Evolutionary conservation across 495 filamentous ascomycete genomes (phyloP).

Genomic region (Penicillium steckii): DNA sequence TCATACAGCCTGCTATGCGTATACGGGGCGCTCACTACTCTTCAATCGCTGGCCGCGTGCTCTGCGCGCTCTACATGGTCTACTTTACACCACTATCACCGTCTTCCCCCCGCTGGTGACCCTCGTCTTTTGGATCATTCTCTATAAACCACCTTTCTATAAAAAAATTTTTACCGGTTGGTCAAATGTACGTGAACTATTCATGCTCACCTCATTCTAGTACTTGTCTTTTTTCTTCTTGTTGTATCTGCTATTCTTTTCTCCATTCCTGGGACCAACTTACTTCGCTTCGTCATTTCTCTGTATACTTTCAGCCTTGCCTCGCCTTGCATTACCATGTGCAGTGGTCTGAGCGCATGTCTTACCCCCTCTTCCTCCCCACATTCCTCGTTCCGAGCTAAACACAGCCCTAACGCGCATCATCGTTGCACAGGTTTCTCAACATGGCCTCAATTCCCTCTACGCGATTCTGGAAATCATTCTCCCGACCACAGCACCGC

Average conservation of each 20-base stretch:
- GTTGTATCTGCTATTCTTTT: not conserved
- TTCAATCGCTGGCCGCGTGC: constrained; percentile 59
- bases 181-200: constrained; percentile 65
- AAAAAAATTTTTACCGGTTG: constrained; percentile 51
- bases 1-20: constrained; percentile 67
- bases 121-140: constrained; percentile 53
- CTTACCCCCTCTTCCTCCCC: constrained; percentile 1
- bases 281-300: too few relatives aligned
- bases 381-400: constrained; percentile 3
- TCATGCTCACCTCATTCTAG: too few relatives aligned
- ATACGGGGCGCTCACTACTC: constrained; percentile 51
- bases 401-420: not conserved
- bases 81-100: constrained; percentile 64
- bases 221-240: not conserved
- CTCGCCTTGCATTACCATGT: not conserved
- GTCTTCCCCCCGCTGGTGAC: constrained; percentile 68
- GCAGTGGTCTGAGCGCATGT: not conserved
- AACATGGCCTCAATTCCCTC: constrained; percentile 69
- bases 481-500: constrained; percentile 58
- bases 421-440: constrained; percentile 50
- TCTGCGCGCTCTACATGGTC: constrained; percentile 62
- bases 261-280: too few relatives aligned
- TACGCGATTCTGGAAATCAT: constrained; percentile 74
- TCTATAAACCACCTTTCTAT: constrained; percentile 54
- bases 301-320: not conserved